A percentile compares a stretch with the other conserved stretches of the same genome.
Evolutionary conservation across 163 green algal species (phyloP).

Genomic region (Coccomyxa subellipsoidea): DNA sequence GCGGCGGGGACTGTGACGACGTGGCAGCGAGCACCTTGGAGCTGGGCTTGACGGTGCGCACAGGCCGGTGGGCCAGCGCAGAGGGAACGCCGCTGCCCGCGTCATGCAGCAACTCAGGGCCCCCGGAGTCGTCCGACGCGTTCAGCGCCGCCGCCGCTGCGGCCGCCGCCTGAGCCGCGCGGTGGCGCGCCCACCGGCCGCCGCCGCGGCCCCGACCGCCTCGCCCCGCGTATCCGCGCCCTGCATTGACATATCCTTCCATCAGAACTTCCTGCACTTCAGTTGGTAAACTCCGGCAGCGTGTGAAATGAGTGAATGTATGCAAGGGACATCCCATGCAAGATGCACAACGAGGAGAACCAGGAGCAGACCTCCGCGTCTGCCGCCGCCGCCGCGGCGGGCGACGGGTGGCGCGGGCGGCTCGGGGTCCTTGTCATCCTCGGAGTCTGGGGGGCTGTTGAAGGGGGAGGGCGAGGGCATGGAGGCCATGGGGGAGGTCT

Average conservation of each 20-base stretch:
- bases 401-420: not conserved
- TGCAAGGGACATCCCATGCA: no score
- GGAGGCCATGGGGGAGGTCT: not conserved
- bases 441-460: not conserved
- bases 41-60: conserved; percentile 2
- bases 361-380: not conserved
- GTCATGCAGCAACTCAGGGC: not conserved
- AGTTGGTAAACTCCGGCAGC: no score
- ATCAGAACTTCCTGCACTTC: not conserved
- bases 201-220: not conserved
- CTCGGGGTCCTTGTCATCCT: conserved; percentile 4
- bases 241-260: not conserved
- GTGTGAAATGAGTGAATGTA: no score
- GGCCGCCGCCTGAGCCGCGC: not conserved
- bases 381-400: not conserved
- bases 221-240: not conserved
- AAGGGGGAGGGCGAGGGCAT: not conserved
- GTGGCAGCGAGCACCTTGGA: conserved; percentile 4
- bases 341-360: not conserved
- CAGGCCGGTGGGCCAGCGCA: not conserved
- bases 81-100: not conserved
- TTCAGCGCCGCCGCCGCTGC: not conserved
- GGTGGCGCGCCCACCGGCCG: conserved; percentile 2
- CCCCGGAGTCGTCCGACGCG: not conserved
- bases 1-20: not conserved